phyloP scores from a whole-genome alignment of 2,329 filamentous ascomycete species.

The Ophiognomonia clavigignenti-juglandacearum region DNA sequence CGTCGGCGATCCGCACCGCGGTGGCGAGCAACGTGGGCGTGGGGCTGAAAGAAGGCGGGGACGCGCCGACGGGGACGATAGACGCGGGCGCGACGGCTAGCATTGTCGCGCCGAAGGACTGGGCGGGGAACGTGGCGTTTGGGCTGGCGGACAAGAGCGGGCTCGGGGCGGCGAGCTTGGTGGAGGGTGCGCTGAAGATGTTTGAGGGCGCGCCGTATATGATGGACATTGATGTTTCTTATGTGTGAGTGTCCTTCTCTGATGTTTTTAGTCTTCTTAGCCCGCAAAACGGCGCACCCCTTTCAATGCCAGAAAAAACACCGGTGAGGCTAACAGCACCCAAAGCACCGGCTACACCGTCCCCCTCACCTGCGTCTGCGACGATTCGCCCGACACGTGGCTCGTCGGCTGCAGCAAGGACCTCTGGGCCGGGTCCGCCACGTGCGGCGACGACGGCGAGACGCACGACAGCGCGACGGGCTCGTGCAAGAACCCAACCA shows the following conservation, averaged over 20 bases:
- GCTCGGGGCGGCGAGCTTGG: constrained; percentile 4
- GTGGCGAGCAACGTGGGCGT: constrained; percentile 7
- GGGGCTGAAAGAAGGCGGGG: neutral
- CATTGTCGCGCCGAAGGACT: constrained; percentile 10
- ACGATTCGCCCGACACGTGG: constrained; percentile 1
- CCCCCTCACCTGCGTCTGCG: constrained; percentile 15
- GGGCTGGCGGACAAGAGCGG: neutral
- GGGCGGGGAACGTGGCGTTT: constrained; percentile 13
- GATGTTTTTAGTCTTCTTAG: too few relatives aligned
- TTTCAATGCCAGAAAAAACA: too few relatives aligned
- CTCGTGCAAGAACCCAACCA: constrained; percentile 11
- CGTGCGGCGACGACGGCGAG: constrained; percentile 1
- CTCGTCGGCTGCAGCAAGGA: constrained; percentile 14
- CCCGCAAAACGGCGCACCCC: neutral
- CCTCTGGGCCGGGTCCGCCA: constrained; percentile 4
- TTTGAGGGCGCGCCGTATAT: neutral
- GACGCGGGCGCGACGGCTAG: constrained; percentile 2
- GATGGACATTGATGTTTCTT: constrained; percentile 14
- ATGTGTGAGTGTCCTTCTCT: constrained; percentile 8
- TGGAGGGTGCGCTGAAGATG: constrained; percentile 8
- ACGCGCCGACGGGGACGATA: neutral
- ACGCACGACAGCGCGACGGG: neutral
- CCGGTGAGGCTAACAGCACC: too few relatives aligned
- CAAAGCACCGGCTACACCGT: constrained; percentile 15
- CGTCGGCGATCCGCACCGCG: constrained; percentile 6